Evolutionary conservation across 2,329 filamentous ascomycete genomes (phyloP), one percentile per base, ranked within the genome.

Genomic region (Ascochyta rabiei): DNA sequence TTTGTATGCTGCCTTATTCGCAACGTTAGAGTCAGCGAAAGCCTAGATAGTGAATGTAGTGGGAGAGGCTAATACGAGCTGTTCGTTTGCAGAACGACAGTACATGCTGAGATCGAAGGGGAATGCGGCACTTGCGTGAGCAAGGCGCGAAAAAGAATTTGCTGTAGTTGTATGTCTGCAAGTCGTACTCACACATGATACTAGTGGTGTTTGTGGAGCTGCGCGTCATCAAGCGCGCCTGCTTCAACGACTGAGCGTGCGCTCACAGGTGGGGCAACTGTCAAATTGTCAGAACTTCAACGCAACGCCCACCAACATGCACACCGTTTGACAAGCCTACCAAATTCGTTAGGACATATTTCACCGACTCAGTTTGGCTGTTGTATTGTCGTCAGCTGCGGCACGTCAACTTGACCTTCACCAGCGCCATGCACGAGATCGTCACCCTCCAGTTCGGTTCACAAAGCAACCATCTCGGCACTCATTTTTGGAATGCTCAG

Each of bases 401-500:
- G 26, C 7, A n/a, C 2, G 21, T 43, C 37, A 7, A 13, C 1
- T 15, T 1, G 15, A 9, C 18, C 23, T 33, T 24, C 6, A 10
- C 26, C 49, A 13, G 21, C 58, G 48, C 34, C 23, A 98, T 99
- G 95, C 91, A 93, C 77, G 95, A 99, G 77, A 91, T 98, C 58
- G 82, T 99, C 58, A 97, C 93, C 0, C 81, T 99, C 40, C 95
- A 99, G 81, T 86, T 98, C 56, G 95, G 95, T 38, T 89, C 96
- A 73, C 87, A 90, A 71, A 93, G 90, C 74, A 99, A 99, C 75
- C 96, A 97, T 69, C 80, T 96, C 19, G 93, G 89, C 26, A 96
- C 93, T 0, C 95, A 99, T 79, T 99, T 97, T 75, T 99, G 95
- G 95, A 99, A 99, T 69, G 82, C 90, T 6, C 93, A 96, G 81